phyloP scores from a whole-genome alignment of 2,329 filamentous ascomycete species.

The Sarocladium strictum region DNA sequence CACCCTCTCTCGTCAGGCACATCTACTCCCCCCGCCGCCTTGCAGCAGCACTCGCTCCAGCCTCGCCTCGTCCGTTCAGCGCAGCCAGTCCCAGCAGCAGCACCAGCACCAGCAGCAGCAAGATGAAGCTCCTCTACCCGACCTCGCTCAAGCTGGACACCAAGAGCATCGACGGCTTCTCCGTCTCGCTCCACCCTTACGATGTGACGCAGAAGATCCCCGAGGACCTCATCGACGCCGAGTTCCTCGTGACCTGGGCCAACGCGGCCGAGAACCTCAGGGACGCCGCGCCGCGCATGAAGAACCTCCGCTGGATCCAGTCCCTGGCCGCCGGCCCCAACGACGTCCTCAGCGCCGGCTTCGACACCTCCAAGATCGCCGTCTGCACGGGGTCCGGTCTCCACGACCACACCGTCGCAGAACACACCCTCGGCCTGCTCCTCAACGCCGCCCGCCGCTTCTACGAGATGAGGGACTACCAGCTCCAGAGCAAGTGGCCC shows the following conservation, averaged over 20 bases:
- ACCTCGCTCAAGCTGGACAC: slow-evolving; percentile 55
- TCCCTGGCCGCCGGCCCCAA: slow-evolving; percentile 61
- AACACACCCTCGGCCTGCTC: slow-evolving; percentile 55
- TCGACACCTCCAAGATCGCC: slow-evolving; percentile 42
- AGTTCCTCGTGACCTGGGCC: slow-evolving; percentile 56
- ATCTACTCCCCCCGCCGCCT: no score
- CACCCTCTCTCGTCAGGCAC: no score
- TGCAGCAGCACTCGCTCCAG: no score
- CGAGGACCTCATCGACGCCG: slow-evolving; percentile 51
- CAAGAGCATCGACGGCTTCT: slow-evolving; percentile 50
- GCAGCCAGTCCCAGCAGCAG: no score
- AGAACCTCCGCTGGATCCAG: slow-evolving; percentile 58
- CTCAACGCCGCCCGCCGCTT: slow-evolving; percentile 50
- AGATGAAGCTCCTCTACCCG: slow-evolving; percentile 62
- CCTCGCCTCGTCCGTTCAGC: no score
- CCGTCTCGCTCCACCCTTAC: slow-evolving; percentile 51
- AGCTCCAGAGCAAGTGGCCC: slow-evolving; percentile 52
- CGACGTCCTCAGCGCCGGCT: slow-evolving; percentile 57
- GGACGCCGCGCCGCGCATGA: slow-evolving; percentile 49
- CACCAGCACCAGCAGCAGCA: slow-evolving; percentile 16
- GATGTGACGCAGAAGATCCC: slow-evolving; percentile 53
- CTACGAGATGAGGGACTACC: slow-evolving; percentile 58
- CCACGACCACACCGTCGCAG: slow-evolving; percentile 59
- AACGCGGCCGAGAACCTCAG: slow-evolving; percentile 53
- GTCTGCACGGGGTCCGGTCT: slow-evolving; percentile 58